A percentile compares a stretch with the other conserved stretches of the same genome.
Conservation (phyloP, 2,329 filamentous ascomycete species). For the Magnaporthales sp. region DNA sequence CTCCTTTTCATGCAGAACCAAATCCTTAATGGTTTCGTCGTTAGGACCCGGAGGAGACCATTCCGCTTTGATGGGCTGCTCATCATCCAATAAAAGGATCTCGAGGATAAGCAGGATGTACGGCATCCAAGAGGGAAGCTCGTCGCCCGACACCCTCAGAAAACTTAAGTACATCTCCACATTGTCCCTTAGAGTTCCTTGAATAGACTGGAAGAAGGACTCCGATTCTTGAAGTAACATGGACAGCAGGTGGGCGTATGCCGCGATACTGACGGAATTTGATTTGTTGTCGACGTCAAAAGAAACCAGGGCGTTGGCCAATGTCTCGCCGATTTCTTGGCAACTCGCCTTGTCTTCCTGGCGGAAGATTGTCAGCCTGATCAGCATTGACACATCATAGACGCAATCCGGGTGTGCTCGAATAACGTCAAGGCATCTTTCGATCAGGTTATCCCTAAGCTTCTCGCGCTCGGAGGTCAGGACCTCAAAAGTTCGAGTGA, state of each 20-base stretch:
- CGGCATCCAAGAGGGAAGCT: constrained; percentile 83
- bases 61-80: constrained; percentile 64
- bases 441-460: constrained; percentile 72
- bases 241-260: constrained; percentile 86
- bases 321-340: constrained; percentile 70
- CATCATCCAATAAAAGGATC: constrained; percentile 80
- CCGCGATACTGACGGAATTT: constrained; percentile 58
- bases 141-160: constrained; percentile 59
- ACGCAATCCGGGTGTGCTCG: constrained; percentile 81
- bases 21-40: constrained; percentile 37
- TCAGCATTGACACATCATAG: constrained; percentile 83
- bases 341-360: constrained; percentile 43
- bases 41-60: constrained; percentile 55
- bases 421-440: constrained; percentile 83
- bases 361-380: constrained; percentile 61
- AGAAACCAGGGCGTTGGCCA: constrained; percentile 76
- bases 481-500: constrained; percentile 59
- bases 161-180: constrained; percentile 71
- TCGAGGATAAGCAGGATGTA: constrained; percentile 87
- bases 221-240: constrained; percentile 73
- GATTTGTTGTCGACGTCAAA: constrained; percentile 56
- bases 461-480: constrained; percentile 66
- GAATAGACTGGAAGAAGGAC: constrained; percentile 68
- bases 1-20: constrained; percentile 51
- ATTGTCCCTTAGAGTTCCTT: constrained; percentile 67